Conservation (phyloP, 495 filamentous ascomycete genomes). For the Endocarpon pusillum region DNA sequence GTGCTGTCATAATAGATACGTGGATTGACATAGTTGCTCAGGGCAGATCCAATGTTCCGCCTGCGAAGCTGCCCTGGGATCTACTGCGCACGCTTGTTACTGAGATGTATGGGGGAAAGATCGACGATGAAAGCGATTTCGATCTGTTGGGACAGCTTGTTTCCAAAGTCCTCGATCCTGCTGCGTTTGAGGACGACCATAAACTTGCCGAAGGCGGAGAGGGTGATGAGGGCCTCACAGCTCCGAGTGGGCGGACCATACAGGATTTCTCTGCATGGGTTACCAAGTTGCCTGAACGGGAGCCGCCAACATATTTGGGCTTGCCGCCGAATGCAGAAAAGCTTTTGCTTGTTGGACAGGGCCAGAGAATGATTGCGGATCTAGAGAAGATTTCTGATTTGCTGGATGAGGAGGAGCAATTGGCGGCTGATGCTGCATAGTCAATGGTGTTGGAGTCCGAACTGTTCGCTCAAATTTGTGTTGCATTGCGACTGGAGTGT, state of each 20-base stretch:
- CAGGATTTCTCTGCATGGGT: slow-evolving; percentile 87
- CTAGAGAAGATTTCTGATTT: slow-evolving; percentile 65
- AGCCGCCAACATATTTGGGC: slow-evolving; percentile 93
- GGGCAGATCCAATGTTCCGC: slow-evolving; percentile 79
- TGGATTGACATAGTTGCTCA: slow-evolving; percentile 75
- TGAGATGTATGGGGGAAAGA: slow-evolving; percentile 95
- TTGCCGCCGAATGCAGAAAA: slow-evolving; percentile 95
- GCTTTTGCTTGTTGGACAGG: slow-evolving; percentile 76
- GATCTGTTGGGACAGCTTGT: slow-evolving; percentile 53
- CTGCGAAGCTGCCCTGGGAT: slow-evolving; percentile 88
- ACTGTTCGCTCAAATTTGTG: not conserved
- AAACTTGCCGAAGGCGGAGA: slow-evolving; percentile 57
- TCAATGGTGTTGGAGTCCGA: slow-evolving; percentile 1
- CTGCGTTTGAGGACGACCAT: slow-evolving; percentile 81
- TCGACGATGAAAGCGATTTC: slow-evolving; percentile 86
- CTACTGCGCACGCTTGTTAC: slow-evolving; percentile 85
- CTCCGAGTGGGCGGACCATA: slow-evolving; percentile 65
- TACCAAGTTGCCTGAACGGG: slow-evolving; percentile 76
- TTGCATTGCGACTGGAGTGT: slow-evolving; percentile 1
- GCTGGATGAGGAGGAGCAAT: slow-evolving; percentile 84
- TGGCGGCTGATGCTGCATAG: slow-evolving; percentile 61
- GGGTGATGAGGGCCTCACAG: slow-evolving; percentile 44
- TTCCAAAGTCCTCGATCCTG: slow-evolving; percentile 56
- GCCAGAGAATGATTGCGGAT: slow-evolving; percentile 69
- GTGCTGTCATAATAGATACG: slow-evolving; percentile 83